Base-by-base conservation (phyloP, 176 grass and related monocot genomes). In the Microstegium vimineum region DNA sequence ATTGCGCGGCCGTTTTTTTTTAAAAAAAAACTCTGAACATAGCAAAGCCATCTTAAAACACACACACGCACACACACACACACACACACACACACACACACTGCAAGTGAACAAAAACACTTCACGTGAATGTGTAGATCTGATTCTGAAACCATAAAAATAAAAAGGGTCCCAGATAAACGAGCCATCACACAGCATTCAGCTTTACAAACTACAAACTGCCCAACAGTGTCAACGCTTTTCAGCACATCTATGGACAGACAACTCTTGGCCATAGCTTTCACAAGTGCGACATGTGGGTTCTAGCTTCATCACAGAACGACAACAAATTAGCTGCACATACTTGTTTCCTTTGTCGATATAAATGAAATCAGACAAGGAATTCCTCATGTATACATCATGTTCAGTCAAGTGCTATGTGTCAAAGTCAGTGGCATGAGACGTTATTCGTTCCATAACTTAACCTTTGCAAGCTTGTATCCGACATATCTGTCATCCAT, bases 401-500 rank as follows among this genome's bases (percentile, higher is more conserved):
- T 83, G 75, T 83, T 67, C 62, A 14, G 78, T 90, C 66, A 86
- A 76, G 67, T 74, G 80, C 69, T 13, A 27, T 49, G 51, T 5
- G 79, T 82, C 67, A 67, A 60, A 56, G 74, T 87, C 84, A 88
- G 86, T 95, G 71, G 84, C 96, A 99, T 15, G 93, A 94, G 59
- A 99, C 17, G 32, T 94, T 99, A 74, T 89, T 93, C 0, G 90
- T 99, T 64, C 96, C 96, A 14, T 94, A 94, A 76, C 96, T 99
- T 81, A 94, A 81, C 27, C 84, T 80, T 62, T 88, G 82, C 60
- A 99, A 87, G 68, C 85, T 99, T 73, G 85, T 47, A 68, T 89
- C 96, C 27, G 69, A 78, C 96, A 92, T 94, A 87, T 95, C 87
- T 31, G 92, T 89, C 91, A 93, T 93, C 96, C 96, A 99, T 87